Evolutionary conservation across 805 yeast genomes (phyloP), one percentile per base, ranked within the genome.

Genomic region (Ogataea naganishii): DNA sequence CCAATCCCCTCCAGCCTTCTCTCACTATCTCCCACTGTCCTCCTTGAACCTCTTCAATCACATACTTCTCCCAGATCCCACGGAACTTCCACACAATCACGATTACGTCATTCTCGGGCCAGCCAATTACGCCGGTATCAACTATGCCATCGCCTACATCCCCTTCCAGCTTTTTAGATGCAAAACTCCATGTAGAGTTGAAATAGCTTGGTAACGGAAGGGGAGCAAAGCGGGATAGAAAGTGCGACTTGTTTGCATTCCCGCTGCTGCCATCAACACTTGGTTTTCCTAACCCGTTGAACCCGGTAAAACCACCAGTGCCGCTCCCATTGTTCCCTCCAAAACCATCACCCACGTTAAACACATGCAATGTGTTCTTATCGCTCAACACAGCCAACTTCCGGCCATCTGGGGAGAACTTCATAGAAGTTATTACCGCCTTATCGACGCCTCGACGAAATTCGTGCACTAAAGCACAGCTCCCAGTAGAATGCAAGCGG

Each of bases 371-470:
- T 0, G 98, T 92, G 41, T 75, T 78, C 49, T 89, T 92, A 56
- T 85, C 95, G 11, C 94, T 80, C 15, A 92, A 60, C 5, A 85
- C 86, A 0, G 96, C 96, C 28, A 92, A 61, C 44, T 75, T 72
- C 8, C 74, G 54, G 27, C 85, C 88, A 40, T 75, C 68, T 7
- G 82, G 86, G 5, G 89, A 79, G 50, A 89, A 86, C 31, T 75
- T 75, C 79, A 92, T 77, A 6, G 92, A 79, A 23, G 80, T 81
- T 6, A 92, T 71, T 12, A 66, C 62, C 1, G 96, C 96, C 30
- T 77, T 68, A 52, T 92, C 97, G 14, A 88, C 51, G 0, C 98
- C 98, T 29, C 98, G 64, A 42, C 97, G 64, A 46, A 88, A 88
- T 50, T 85, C 96, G 46, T 69, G 79, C n/a, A 84, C 45, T 29